Evolutionary conservation across 345 rosid genomes (phyloP).

Genomic region (Ceriops tagal): DNA sequence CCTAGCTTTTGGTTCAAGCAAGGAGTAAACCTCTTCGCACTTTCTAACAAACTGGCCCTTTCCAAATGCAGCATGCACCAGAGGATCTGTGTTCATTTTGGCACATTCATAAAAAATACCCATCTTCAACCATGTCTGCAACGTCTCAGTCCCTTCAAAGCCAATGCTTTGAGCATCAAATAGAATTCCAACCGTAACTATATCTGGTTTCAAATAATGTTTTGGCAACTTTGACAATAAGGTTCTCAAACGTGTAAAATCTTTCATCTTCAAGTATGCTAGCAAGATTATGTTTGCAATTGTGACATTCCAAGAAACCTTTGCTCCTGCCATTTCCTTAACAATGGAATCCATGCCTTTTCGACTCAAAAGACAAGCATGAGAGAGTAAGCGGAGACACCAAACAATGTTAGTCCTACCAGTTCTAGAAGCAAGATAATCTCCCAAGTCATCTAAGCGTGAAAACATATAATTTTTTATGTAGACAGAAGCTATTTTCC

Average conservation of each 20-base stretch:
- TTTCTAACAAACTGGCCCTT: conserved; percentile 50
- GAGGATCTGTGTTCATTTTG: conserved; percentile 50
- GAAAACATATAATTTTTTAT: conserved; percentile 64
- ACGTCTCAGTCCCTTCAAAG: conserved; percentile 33
- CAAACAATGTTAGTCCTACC: conserved; percentile 49
- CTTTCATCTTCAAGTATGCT: conserved; percentile 52
- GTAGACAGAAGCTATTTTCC: conserved; percentile 59
- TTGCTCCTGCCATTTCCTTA: conserved; percentile 48
- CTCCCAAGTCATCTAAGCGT: conserved; percentile 51
- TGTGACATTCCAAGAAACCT: conserved; percentile 48
- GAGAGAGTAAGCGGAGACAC: conserved; percentile 61
- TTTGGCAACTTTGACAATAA: conserved; percentile 32
- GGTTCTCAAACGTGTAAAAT: conserved; percentile 40
- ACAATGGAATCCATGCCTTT: conserved; percentile 55
- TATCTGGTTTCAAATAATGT: conserved; percentile 49
- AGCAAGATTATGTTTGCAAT: conserved; percentile 45
- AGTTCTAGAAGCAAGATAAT: conserved; percentile 36
- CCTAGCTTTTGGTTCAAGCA: conserved; percentile 32
- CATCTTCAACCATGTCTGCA: conserved; percentile 48
- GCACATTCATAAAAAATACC: conserved; percentile 50
- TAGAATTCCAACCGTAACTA: conserved; percentile 59
- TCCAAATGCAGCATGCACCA: conserved; percentile 54
- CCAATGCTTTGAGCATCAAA: conserved; percentile 42
- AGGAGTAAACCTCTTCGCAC: conserved; percentile 41
- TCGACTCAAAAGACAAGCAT: conserved; percentile 54